Conservation (phyloP, 2,329 filamentous ascomycete genomes). For the Arthrobotrys entomopaga region DNA sequence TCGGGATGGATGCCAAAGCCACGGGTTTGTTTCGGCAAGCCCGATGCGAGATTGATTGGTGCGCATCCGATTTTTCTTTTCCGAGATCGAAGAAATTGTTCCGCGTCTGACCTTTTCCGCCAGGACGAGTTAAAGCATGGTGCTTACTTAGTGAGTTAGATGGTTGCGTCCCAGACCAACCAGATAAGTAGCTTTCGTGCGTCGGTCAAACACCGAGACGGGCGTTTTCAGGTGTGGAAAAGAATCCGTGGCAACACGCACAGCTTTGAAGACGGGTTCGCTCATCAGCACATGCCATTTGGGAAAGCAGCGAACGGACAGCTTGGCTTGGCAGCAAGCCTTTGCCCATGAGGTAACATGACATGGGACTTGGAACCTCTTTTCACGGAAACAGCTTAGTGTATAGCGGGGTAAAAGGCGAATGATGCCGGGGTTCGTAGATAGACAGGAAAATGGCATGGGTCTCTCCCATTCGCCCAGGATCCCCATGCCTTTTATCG, state of each 20-base stretch:
- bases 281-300: constrained; percentile 34
- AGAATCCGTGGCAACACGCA: constrained; percentile 22
- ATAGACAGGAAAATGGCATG: constrained; percentile 15
- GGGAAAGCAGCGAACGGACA: neutral
- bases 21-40: constrained; percentile 28
- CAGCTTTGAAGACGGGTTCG: constrained; percentile 38
- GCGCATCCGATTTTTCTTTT: constrained; percentile 34
- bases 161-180: neutral
- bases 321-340: neutral
- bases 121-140: too few species aligned
- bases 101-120: constrained; percentile 30
- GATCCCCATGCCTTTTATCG: constrained; percentile 46
- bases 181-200: neutral
- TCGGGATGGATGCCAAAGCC: constrained; percentile 53
- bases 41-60: constrained; percentile 43
- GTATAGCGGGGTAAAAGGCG: constrained; percentile 55
- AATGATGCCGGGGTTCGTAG: constrained; percentile 31
- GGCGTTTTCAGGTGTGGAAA: constrained; percentile 12
- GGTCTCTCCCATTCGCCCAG: constrained; percentile 35
- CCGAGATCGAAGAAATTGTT: constrained; percentile 43
- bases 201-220: constrained; percentile 43
- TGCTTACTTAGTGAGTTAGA: too few species aligned
- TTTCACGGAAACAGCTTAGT: constrained; percentile 53
- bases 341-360: constrained; percentile 52
- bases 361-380: constrained; percentile 37